A percentile compares a stretch with the other conserved stretches of the same genome.
These are phyloP conservation scores for Populus davidiana DNA, from an alignment of 345 rosid genomes.

Conservation along the genomic window DNA sequence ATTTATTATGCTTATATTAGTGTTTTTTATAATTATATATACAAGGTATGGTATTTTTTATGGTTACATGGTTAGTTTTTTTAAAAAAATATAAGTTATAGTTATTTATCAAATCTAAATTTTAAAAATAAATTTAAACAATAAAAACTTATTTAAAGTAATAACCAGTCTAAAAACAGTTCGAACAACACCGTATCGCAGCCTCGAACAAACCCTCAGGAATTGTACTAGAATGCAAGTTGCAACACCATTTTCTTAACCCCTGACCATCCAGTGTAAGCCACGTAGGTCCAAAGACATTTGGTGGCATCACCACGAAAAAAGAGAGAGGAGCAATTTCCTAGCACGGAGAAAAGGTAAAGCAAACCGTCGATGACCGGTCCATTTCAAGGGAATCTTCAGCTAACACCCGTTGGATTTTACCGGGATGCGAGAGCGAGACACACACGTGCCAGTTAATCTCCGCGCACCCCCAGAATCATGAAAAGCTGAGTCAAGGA, in stretches of 20 bases:
- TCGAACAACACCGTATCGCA: too few relatives aligned
- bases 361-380: slow-evolving; percentile 13
- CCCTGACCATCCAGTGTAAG: not conserved
- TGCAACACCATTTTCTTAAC: not conserved
- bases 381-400: slow-evolving; percentile 22
- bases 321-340: not conserved
- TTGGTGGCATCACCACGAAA: not conserved
- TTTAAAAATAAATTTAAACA: too few relatives aligned
- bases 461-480: not conserved
- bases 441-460: slow-evolving; percentile 20
- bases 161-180: too few relatives aligned
- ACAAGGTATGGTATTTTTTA: too few relatives aligned
- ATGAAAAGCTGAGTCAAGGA: slow-evolving; percentile 9
- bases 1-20: too few relatives aligned
- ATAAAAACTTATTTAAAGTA: too few relatives aligned
- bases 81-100: too few relatives aligned
- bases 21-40: too few relatives aligned
- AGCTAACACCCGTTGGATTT: slow-evolving; percentile 18
- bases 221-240: too few relatives aligned
- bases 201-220: too few relatives aligned
- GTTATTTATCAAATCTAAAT: too few relatives aligned
- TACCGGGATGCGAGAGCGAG: not conserved
- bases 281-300: slow-evolving; percentile 2
- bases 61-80: too few relatives aligned
- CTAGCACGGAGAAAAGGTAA: not conserved